phyloP scores from a whole-genome alignment of 2,329 filamentous ascomycete species.

The Pseudogymnoascus destructans region DNA sequence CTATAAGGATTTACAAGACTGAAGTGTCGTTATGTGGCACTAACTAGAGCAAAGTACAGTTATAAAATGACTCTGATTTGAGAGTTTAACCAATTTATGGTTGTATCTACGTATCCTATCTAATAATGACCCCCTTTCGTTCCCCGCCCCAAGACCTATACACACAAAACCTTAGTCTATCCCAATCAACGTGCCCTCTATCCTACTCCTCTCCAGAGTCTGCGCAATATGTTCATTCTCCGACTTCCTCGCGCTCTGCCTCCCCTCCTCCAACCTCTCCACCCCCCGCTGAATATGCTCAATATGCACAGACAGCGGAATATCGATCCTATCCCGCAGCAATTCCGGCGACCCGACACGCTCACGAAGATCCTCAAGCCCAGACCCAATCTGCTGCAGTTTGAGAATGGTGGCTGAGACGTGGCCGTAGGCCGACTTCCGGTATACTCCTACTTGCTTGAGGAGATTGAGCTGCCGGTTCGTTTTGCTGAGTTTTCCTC shows the following conservation, averaged over 20 bases:
- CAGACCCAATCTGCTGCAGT: constrained; percentile 57
- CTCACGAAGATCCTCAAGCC: constrained; percentile 58
- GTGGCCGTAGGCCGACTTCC: constrained; percentile 51
- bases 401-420: constrained; percentile 59
- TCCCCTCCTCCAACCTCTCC: constrained; percentile 53
- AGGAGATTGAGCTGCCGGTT: constrained; percentile 52
- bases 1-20: background rate
- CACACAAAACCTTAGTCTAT: background rate
- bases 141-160: background rate
- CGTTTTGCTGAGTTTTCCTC: constrained; percentile 44
- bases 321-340: constrained; percentile 35
- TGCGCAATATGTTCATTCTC: constrained; percentile 46
- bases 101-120: background rate
- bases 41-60: background rate
- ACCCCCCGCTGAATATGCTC: constrained; percentile 61
- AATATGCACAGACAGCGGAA: constrained; percentile 62
- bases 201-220: constrained; percentile 35
- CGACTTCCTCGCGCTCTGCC: constrained; percentile 43
- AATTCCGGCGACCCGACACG: constrained; percentile 54
- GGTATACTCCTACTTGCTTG: constrained; percentile 50
- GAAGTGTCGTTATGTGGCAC: background rate
- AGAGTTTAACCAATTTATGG: background rate
- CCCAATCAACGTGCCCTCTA: constrained; percentile 25
- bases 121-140: background rate
- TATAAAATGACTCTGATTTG: background rate